Conservation (phyloP, 192 early-diverging fungal species). For the Chytriomyces hyalinus region DNA sequence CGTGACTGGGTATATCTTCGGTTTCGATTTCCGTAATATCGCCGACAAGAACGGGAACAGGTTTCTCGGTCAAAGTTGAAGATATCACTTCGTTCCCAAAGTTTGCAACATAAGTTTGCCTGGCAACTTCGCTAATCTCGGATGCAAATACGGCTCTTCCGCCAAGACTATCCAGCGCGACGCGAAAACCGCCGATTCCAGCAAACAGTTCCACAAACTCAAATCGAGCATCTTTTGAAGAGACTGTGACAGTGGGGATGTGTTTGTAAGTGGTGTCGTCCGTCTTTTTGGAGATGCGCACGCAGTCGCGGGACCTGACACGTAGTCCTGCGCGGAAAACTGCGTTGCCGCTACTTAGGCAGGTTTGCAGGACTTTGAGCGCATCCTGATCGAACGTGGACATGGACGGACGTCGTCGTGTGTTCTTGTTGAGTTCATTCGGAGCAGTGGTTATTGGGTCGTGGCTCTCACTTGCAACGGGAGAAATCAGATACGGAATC, state of each 20-base stretch:
- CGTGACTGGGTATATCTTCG: slow-evolving; percentile 9
- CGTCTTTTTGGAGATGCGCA: not conserved
- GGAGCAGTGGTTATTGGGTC: not conserved
- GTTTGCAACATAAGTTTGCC: slow-evolving; percentile 20
- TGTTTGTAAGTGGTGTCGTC: slow-evolving; percentile 14
- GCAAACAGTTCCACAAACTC: slow-evolving; percentile 18
- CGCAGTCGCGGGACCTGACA: not conserved
- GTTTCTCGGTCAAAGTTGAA: not conserved
- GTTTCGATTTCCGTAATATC: slow-evolving; percentile 23
- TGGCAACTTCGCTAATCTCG: slow-evolving; percentile 17
- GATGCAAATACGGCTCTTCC: slow-evolving; percentile 17
- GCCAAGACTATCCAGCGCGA: slow-evolving; percentile 16
- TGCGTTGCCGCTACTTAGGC: not conserved
- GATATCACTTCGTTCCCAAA: slow-evolving; percentile 11
- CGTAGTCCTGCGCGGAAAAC: not conserved
- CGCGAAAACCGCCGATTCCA: slow-evolving; percentile 25
- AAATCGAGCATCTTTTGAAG: not conserved
- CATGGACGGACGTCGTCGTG: no score
- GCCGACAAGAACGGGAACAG: slow-evolving; percentile 2
- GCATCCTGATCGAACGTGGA: no score
- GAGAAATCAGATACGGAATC: not conserved
- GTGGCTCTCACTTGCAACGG: not conserved
- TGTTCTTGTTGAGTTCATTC: not conserved
- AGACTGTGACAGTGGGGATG: not conserved
- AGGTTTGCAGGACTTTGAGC: not conserved